Conservation (phyloP, 164 flowering plant genomes). For the Magnolia sinica region DNA sequence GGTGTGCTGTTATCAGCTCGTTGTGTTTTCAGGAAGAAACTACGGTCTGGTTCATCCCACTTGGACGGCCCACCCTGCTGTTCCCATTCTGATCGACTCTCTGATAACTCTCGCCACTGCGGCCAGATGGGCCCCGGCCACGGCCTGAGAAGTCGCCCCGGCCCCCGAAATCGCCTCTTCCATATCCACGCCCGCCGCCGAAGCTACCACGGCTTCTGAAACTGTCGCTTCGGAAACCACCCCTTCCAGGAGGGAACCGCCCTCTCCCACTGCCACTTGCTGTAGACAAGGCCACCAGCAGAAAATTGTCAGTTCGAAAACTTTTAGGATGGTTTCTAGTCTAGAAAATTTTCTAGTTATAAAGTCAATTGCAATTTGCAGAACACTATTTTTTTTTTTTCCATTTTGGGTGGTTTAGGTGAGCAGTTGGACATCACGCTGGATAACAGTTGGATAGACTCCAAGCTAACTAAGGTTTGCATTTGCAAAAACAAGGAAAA, state of each 20-base stretch:
- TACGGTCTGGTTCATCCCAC: conserved; percentile 9
- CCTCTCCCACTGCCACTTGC: conserved; percentile 36
- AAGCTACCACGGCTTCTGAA: conserved; percentile 2
- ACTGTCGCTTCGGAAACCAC: conserved; percentile 11
- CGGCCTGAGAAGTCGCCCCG: conserved; percentile 60
- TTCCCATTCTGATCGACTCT: conserved; percentile 48
- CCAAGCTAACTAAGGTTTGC: too few species aligned
- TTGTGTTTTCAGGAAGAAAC: conserved; percentile 4
- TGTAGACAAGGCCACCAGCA: conserved; percentile 23
- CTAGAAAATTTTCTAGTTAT: too few species aligned
- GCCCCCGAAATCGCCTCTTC: conserved; percentile 54
- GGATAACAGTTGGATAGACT: too few species aligned
- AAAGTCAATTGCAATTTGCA: too few species aligned
- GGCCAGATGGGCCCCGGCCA: conserved; percentile 36
- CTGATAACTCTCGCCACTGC: conserved; percentile 49
- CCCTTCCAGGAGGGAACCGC: conserved; percentile 38
- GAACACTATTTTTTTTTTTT: too few species aligned
- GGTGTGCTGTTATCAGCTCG: too few species aligned
- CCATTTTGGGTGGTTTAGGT: too few species aligned
- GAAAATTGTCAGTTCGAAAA: too few species aligned
- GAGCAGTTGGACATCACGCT: too few species aligned
- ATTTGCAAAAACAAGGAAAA: too few species aligned
- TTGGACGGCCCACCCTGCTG: conserved; percentile 42
- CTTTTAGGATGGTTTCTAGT: too few species aligned
- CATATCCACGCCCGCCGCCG: conserved; percentile 46